A percentile compares a stretch with the other conserved stretches of the same genome.
These are phyloP conservation scores for Xerocomellus intermedius DNA, from an alignment of 768 basidiomycete genomes.

Conservation along the genomic window DNA sequence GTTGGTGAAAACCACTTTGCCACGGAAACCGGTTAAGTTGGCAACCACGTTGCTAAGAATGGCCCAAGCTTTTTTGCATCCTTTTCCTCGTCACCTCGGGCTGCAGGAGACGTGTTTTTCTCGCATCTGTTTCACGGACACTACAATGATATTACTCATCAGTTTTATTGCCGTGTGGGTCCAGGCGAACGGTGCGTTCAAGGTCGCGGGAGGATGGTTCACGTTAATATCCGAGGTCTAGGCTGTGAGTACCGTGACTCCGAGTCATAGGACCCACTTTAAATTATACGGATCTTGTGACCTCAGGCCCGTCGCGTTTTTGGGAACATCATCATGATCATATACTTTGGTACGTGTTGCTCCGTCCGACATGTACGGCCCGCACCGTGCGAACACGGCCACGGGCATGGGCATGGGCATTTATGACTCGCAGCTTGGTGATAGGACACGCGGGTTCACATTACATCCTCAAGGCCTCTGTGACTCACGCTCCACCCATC, in stretches of 20 bases:
- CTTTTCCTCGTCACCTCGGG: too few relatives aligned
- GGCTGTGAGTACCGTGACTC: neutral
- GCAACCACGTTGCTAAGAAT: too few relatives aligned
- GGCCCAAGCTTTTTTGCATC: too few relatives aligned
- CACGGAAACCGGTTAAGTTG: too few relatives aligned
- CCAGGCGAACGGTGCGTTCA: neutral
- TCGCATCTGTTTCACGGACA: too few relatives aligned
- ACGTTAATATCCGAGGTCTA: slow-evolving; percentile 19
- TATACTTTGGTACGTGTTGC: too few relatives aligned
- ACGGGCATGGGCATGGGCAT: neutral
- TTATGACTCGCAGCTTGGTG: neutral
- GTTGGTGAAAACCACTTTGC: too few relatives aligned
- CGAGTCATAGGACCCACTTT: neutral
- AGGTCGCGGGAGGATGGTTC: neutral
- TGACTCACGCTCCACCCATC: neutral
- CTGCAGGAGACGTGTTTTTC: too few relatives aligned
- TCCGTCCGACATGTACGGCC: neutral
- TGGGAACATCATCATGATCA: neutral
- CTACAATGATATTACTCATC: neutral
- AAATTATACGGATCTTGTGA: neutral
- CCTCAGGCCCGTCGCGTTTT: neutral
- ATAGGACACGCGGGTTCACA: neutral
- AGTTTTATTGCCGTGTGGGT: neutral
- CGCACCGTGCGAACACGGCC: neutral
- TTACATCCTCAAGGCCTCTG: neutral